Conservation (phyloP, 148 eudicot genomes). For the Chenopodium berlandieri region DNA sequence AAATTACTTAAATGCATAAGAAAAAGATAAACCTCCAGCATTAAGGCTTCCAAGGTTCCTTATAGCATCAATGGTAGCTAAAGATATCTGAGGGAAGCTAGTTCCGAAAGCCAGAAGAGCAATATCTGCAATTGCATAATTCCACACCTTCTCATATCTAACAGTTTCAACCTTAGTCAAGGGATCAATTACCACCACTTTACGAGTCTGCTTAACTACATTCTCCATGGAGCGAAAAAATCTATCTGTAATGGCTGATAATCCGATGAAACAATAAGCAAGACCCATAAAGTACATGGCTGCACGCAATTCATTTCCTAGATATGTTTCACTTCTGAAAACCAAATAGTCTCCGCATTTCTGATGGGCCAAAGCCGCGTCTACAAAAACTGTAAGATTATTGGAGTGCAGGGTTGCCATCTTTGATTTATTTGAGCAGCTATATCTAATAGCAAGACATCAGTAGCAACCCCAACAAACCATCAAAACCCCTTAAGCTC, state of each 20-base stretch:
- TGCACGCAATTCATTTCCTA: slow-evolving; percentile 54
- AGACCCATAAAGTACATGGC: slow-evolving; percentile 58
- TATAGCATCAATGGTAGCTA: slow-evolving; percentile 86
- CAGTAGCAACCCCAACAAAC: slow-evolving; percentile 5
- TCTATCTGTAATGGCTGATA: slow-evolving; percentile 79
- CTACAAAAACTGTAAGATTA: slow-evolving; percentile 11
- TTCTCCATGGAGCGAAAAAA: slow-evolving; percentile 89
- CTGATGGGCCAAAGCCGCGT: slow-evolving; percentile 27
- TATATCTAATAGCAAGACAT: slow-evolving; percentile 4
- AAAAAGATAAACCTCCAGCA: slow-evolving; percentile 78
- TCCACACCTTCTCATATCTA: slow-evolving; percentile 75
- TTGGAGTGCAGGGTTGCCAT: slow-evolving; percentile 27
- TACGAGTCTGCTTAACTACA: slow-evolving; percentile 78
- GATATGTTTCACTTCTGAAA: slow-evolving; percentile 48
- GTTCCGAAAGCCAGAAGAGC: slow-evolving; percentile 86
- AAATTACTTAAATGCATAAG: background rate
- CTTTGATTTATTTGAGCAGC: slow-evolving; percentile 18
- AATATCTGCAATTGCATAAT: slow-evolving; percentile 85
- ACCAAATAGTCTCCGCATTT: slow-evolving; percentile 48
- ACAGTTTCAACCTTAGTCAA: slow-evolving; percentile 42
- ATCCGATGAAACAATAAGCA: slow-evolving; percentile 81
- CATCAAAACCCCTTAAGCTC: slow-evolving; percentile 8
- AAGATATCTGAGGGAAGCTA: slow-evolving; percentile 91
- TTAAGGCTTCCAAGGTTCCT: slow-evolving; percentile 65
- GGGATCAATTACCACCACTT: slow-evolving; percentile 67